Percentiles rank a stretch among this genome's conserved stretches.
phyloP scores from a whole-genome alignment of 2,329 filamentous ascomycete species.

The Arthroderma uncinatum region DNA sequence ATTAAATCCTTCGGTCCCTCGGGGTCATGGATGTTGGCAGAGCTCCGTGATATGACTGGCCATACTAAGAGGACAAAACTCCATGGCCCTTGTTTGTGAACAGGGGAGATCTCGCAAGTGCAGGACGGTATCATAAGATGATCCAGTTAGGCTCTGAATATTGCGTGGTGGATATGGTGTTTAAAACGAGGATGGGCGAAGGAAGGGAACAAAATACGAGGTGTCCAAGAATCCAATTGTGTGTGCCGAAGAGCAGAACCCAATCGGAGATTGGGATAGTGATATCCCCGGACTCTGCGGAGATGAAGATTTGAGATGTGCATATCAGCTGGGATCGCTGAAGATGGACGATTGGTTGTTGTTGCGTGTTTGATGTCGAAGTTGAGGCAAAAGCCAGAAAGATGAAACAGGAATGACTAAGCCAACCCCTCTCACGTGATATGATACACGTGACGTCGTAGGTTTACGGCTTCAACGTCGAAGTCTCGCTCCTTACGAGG shows the following conservation, averaged over 20 bases:
- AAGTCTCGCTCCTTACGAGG: too few relatives aligned
- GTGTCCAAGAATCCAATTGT: not conserved
- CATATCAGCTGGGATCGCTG: too few relatives aligned
- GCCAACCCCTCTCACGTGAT: too few relatives aligned
- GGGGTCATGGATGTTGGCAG: not conserved
- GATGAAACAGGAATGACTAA: too few relatives aligned
- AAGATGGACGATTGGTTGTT: too few relatives aligned
- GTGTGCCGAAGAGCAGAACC: not conserved
- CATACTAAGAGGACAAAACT: not conserved
- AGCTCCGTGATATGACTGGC: not conserved
- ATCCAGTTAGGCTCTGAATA: not conserved
- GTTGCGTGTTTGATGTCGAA: too few relatives aligned
- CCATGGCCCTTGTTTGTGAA: not conserved
- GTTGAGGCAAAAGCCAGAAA: too few relatives aligned
- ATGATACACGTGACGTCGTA: too few relatives aligned
- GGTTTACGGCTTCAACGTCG: too few relatives aligned
- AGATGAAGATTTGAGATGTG: too few relatives aligned
- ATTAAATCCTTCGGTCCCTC: not conserved
- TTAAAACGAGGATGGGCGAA: not conserved
- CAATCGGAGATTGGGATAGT: not conserved
- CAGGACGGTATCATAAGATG: not conserved
- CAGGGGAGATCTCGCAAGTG: not conserved
- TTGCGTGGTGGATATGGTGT: not conserved
- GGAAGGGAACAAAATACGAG: not conserved
- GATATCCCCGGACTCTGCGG: not conserved